Evolutionary conservation across 2,329 filamentous ascomycete species (phyloP).

Genomic region (Penicillium carneum): DNA sequence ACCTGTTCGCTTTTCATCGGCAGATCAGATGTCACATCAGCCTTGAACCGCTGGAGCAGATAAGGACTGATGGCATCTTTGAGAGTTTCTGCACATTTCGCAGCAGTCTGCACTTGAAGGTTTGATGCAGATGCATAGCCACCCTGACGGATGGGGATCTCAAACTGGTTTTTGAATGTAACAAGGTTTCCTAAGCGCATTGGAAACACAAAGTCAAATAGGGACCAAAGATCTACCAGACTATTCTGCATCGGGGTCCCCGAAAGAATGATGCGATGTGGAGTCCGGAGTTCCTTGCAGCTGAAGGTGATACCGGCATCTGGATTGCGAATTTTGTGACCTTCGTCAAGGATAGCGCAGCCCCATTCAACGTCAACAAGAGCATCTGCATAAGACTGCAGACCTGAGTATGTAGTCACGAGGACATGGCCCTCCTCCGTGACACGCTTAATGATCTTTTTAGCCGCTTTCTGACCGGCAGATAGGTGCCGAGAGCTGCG

Average conservation of each 20-base stretch:
- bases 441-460: constrained; percentile 81
- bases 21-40: constrained; percentile 89
- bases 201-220: constrained; percentile 97
- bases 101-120: constrained; percentile 89
- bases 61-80: constrained; percentile 95
- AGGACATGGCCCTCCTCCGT: constrained; percentile 86
- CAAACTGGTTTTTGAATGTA: constrained; percentile 88
- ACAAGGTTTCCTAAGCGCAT: constrained; percentile 93
- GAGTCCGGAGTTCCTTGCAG: constrained; percentile 90
- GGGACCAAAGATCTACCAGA: constrained; percentile 89
- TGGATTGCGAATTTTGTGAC: constrained; percentile 96
- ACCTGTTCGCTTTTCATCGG: constrained; percentile 97
- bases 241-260: constrained; percentile 99
- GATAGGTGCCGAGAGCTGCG: constrained; percentile 48
- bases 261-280: constrained; percentile 89
- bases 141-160: constrained; percentile 89
- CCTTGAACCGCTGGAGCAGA: constrained; percentile 87
- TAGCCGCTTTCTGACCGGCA: constrained; percentile 72
- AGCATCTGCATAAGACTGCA: constrained; percentile 88
- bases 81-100: constrained; percentile 89
- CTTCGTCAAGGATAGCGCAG: constrained; percentile 93
- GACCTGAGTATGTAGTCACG: constrained; percentile 91
- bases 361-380: constrained; percentile 87
- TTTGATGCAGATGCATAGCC: constrained; percentile 96
- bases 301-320: constrained; percentile 93